Percentiles rank a stretch among this genome's conserved stretches.
phyloP scores from a whole-genome alignment of 139 green algal species.

The Chlamydomonas applanata region DNA sequence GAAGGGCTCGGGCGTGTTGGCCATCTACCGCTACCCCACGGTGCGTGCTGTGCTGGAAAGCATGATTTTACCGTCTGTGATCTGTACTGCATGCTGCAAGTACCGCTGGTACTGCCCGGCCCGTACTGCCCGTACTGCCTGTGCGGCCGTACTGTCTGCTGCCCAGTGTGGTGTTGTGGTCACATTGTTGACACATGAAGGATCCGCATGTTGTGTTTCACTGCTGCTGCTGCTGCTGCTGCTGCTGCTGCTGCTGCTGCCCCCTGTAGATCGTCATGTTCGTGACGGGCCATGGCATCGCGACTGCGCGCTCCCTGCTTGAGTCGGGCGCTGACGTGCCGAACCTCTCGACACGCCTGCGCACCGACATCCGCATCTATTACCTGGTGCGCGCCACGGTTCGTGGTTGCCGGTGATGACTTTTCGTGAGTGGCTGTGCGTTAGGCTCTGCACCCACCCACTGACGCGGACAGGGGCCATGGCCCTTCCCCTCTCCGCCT shows the following conservation, averaged over 20 bases:
- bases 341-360: slow-evolving; percentile 47
- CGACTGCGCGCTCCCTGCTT: slow-evolving; percentile 61
- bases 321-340: slow-evolving; percentile 45
- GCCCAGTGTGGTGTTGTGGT: too few relatives aligned
- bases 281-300: slow-evolving; percentile 57
- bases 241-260: not conserved
- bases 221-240: too few relatives aligned
- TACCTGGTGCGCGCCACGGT: slow-evolving; percentile 59
- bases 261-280: slow-evolving; percentile 43
- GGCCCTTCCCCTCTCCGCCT: too few relatives aligned
- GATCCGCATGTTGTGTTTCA: not conserved
- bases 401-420: too few relatives aligned
- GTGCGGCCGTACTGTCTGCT: too few relatives aligned
- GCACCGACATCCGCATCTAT: slow-evolving; percentile 71
- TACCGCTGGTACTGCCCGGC: too few relatives aligned
- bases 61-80: too few relatives aligned
- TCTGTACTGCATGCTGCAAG: not conserved
- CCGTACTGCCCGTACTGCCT: too few relatives aligned
- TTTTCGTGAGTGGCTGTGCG: too few relatives aligned
- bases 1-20: slow-evolving; percentile 40
- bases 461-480: not conserved
- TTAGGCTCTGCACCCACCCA: too few relatives aligned
- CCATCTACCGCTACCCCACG: slow-evolving; percentile 66
- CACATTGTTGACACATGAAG: not conserved
- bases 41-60: slow-evolving; percentile 22